These are phyloP conservation scores for Pulveroboletus sp. DNA, from an alignment of 768 basidiomycete genomes.

Conservation along the genomic window DNA sequence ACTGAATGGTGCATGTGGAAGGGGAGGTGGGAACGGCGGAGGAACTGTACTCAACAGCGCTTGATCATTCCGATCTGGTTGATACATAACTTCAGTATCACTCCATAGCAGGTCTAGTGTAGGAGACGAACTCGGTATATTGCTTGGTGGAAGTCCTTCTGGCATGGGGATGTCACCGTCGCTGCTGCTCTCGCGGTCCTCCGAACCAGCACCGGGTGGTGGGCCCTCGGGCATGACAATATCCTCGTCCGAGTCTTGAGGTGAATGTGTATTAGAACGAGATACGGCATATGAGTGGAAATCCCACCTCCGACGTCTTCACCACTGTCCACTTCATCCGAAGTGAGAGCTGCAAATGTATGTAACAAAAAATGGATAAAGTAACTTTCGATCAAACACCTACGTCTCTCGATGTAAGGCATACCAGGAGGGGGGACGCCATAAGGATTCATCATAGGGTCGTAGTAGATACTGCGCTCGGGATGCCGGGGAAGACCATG, in stretches of 20 bases:
- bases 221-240: conserved; percentile 58
- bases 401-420: conserved; percentile 89
- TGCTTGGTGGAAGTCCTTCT: conserved; percentile 63
- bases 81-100: neutral
- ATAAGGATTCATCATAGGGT: conserved; percentile 88
- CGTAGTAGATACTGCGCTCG: conserved; percentile 90
- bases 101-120: neutral
- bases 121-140: conserved; percentile 14
- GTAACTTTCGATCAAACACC: conserved; percentile 27
- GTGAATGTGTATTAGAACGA: neutral
- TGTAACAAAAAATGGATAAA: neutral
- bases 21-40: conserved; percentile 22
- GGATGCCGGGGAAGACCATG: conserved; percentile 85
- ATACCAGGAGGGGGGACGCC: conserved; percentile 94
- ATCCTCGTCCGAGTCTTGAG: conserved; percentile 46
- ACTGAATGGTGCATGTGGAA: conserved; percentile 10
- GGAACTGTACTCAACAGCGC: neutral
- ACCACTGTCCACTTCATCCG: conserved; percentile 61
- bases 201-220: conserved; percentile 43
- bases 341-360: conserved; percentile 45
- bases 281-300: neutral
- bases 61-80: conserved; percentile 10
- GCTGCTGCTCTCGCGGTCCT: conserved; percentile 43
- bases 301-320: conserved; percentile 47
- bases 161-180: conserved; percentile 92